A percentile compares a stretch with the other conserved stretches of the same genome.
phyloP scores from a whole-genome alignment of 2,329 filamentous ascomycete species.

The Ceratocystis cacaofunesta region DNA sequence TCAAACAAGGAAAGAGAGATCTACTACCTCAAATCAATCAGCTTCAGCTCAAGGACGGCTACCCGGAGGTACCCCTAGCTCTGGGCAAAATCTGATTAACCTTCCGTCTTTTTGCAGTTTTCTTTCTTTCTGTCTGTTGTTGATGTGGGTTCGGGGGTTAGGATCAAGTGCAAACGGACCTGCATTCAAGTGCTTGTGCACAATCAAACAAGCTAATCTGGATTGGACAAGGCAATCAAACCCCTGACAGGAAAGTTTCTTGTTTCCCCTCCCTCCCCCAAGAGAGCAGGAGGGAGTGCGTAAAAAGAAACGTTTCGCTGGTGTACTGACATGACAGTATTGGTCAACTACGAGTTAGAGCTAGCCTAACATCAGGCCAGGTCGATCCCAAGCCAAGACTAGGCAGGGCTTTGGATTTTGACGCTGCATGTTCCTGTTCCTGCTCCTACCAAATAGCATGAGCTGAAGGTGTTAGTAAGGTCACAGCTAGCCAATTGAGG shows the following conservation, averaged over 20 bases:
- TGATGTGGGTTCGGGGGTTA: neutral
- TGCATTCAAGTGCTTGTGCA: neutral
- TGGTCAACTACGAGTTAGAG: neutral
- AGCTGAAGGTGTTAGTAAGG: neutral
- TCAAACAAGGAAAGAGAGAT: constrained; percentile 4
- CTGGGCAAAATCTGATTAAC: neutral
- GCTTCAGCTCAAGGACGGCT: neutral
- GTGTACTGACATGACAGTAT: neutral
- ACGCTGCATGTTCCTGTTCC: neutral
- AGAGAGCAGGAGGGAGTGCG: neutral
- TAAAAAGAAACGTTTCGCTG: neutral
- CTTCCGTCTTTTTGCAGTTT: neutral
- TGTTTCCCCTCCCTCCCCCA: neutral
- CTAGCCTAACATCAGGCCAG: neutral
- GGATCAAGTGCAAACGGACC: neutral
- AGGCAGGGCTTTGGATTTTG: neutral
- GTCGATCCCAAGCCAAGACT: neutral
- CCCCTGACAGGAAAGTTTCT: neutral
- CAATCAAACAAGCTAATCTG: neutral
- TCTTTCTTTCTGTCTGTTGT: neutral
- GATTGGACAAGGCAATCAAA: neutral
- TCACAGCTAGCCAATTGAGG: neutral
- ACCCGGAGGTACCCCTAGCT: neutral
- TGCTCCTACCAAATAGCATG: neutral
- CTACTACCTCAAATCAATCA: neutral